Percentiles rank a stretch among this genome's conserved stretches.
Evolutionary conservation across 2,329 filamentous ascomycete genomes (phyloP).

Genomic region (Paecilomyces fulvus): DNA sequence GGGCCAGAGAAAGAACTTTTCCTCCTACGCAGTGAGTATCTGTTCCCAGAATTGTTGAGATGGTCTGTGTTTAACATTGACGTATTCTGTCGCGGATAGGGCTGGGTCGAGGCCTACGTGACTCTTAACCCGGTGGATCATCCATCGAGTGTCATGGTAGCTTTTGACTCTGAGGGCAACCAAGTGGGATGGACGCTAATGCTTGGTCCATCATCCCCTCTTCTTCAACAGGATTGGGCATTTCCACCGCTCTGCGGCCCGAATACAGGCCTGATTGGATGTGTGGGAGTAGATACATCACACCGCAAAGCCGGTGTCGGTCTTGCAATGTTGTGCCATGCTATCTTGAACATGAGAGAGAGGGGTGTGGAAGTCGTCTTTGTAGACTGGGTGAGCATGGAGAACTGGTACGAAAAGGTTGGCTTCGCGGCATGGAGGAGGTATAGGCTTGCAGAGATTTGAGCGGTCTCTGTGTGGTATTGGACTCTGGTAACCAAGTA

Average conservation of each 20-base stretch:
- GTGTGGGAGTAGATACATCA: constrained; percentile 34
- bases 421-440: constrained; percentile 34
- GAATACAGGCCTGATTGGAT: constrained; percentile 37
- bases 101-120: constrained; percentile 36
- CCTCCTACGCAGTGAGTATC: constrained; percentile 24
- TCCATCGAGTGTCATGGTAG: constrained; percentile 35
- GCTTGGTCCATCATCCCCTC: constrained; percentile 24
- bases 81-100: constrained; percentile 14
- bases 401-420: constrained; percentile 38
- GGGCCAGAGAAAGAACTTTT: constrained; percentile 33
- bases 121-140: constrained; percentile 25
- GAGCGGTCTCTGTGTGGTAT: neutral
- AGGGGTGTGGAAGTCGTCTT: constrained; percentile 35
- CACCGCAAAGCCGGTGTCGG: constrained; percentile 33
- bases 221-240: constrained; percentile 29
- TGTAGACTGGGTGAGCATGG: constrained; percentile 36
- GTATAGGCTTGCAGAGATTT: constrained; percentile 27
- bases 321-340: constrained; percentile 35
- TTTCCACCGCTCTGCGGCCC: constrained; percentile 32
- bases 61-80: neutral
- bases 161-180: constrained; percentile 27
- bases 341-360: constrained; percentile 36
- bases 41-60: neutral
- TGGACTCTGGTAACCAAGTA: neutral
- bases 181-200: constrained; percentile 41